Evolutionary conservation across 2,329 filamentous ascomycete genomes (phyloP).

Genomic region (Trichoderma gracile): DNA sequence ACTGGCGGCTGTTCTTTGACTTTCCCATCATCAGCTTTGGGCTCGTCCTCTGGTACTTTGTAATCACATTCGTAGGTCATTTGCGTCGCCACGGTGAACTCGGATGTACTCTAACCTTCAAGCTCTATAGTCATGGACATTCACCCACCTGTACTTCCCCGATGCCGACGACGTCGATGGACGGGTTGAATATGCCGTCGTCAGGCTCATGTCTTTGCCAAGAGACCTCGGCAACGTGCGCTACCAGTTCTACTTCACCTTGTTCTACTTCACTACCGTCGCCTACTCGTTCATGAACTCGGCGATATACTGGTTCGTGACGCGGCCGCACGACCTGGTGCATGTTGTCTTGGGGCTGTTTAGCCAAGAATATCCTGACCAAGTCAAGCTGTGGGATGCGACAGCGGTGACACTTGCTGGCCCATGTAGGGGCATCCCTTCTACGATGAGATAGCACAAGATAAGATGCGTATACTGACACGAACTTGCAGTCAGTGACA

Average conservation of each 20-base stretch:
- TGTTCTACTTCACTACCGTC: slow-evolving; percentile 51
- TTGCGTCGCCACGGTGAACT: background rate
- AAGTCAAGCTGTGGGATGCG: background rate
- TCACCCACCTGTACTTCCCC: slow-evolving; percentile 53
- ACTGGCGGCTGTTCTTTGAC: slow-evolving; percentile 50
- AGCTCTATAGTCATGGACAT: slow-evolving; percentile 49
- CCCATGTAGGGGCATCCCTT: slow-evolving; percentile 17
- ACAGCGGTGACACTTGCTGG: background rate
- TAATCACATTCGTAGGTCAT: slow-evolving; percentile 48
- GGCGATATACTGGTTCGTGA: slow-evolving; percentile 52
- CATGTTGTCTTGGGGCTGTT: background rate
- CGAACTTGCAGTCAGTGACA: slow-evolving; percentile 44
- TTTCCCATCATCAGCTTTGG: slow-evolving; percentile 50
- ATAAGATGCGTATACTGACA: slow-evolving; percentile 27
- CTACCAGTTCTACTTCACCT: slow-evolving; percentile 50
- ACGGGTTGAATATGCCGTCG: slow-evolving; percentile 40
- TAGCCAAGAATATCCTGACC: background rate
- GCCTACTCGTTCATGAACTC: slow-evolving; percentile 54
- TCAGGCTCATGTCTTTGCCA: slow-evolving; percentile 49
- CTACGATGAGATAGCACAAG: background rate
- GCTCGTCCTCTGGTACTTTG: slow-evolving; percentile 48
- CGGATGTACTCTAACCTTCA: background rate
- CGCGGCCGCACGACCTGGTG: slow-evolving; percentile 35
- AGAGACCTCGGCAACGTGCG: slow-evolving; percentile 43
- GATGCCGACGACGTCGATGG: slow-evolving; percentile 42